A percentile compares a stretch with the other conserved stretches of the same genome.
These are phyloP conservation scores for Fallopia convolvulus DNA, from an alignment of 148 eudicot genomes.

Conservation along the genomic window DNA sequence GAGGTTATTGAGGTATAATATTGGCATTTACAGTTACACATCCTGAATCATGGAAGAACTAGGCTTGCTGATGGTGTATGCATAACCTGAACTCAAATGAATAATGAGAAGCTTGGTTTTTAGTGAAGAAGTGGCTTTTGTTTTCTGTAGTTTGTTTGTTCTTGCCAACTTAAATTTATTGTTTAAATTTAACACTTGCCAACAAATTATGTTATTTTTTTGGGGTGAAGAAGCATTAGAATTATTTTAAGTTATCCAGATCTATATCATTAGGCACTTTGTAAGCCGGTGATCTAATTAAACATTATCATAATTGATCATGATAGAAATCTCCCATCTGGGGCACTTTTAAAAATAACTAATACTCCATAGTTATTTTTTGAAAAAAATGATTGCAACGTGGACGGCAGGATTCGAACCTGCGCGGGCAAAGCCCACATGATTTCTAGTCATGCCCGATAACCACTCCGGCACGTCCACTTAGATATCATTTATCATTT, in stretches of 20 bases:
- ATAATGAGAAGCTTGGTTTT: background rate
- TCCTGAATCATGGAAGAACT: background rate
- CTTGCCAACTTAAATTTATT: background rate
- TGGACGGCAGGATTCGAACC: constrained; percentile 70
- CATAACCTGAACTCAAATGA: background rate
- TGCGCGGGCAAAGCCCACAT: constrained; percentile 93
- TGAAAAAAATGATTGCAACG: constrained; percentile 12
- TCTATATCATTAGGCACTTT: background rate
- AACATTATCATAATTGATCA: background rate
- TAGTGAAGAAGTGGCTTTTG: background rate
- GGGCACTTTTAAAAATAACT: background rate
- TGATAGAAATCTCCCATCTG: background rate
- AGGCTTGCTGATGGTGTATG: background rate
- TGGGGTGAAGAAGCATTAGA: too few species aligned
- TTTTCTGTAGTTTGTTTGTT: background rate
- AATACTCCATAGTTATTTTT: too few species aligned
- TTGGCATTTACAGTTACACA: background rate
- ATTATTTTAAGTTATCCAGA: too few species aligned
- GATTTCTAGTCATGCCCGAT: constrained; percentile 99
- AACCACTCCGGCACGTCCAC: constrained; percentile 99
- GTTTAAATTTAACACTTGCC: background rate
- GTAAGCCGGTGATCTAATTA: background rate
- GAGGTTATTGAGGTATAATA: constrained; percentile 8
- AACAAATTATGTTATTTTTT: too few species aligned
- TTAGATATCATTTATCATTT: background rate